Percentiles rank a stretch among this genome's conserved stretches.
Conservation (phyloP, 345 rosid species). For the Kernera saxatilis region DNA sequence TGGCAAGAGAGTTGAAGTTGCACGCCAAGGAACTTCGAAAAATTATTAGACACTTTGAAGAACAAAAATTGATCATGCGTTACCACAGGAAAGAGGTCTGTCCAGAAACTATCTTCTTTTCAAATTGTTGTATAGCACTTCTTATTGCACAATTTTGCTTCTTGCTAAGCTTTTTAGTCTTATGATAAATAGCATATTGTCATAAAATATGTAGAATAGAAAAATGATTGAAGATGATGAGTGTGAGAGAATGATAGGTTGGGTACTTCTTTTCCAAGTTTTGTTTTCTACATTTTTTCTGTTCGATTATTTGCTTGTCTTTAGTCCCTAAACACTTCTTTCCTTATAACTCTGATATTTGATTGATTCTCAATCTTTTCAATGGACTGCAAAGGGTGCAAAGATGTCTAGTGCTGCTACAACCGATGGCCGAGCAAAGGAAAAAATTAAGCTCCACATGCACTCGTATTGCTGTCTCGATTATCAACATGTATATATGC, state of each 20-base stretch:
- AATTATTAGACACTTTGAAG: constrained; percentile 63
- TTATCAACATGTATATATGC: constrained; percentile 75
- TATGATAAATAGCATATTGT: background rate
- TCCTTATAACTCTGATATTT: background rate
- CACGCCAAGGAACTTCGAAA: constrained; percentile 81
- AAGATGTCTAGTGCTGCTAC: constrained; percentile 76
- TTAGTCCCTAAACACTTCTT: background rate
- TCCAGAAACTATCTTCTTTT: constrained; percentile 2
- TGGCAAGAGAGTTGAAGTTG: constrained; percentile 77
- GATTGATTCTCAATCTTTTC: constrained; percentile 11
- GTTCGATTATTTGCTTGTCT: background rate
- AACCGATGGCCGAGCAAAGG: constrained; percentile 68
- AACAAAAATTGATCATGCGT: constrained; percentile 69
- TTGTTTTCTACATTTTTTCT: background rate
- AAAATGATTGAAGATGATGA: background rate
- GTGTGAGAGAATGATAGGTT: background rate
- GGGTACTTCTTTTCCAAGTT: background rate
- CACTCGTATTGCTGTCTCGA: constrained; percentile 91
- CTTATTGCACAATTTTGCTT: background rate
- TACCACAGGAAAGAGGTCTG: constrained; percentile 83
- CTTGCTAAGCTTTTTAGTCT: constrained; percentile 1
- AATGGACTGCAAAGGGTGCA: constrained; percentile 81
- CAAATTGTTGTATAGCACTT: background rate
- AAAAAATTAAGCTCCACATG: constrained; percentile 77
- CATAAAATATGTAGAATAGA: background rate